A percentile compares a stretch with the other conserved stretches of the same genome.
phyloP scores from a whole-genome alignment of 805 yeast species.

The Pichia phayaonensis region DNA sequence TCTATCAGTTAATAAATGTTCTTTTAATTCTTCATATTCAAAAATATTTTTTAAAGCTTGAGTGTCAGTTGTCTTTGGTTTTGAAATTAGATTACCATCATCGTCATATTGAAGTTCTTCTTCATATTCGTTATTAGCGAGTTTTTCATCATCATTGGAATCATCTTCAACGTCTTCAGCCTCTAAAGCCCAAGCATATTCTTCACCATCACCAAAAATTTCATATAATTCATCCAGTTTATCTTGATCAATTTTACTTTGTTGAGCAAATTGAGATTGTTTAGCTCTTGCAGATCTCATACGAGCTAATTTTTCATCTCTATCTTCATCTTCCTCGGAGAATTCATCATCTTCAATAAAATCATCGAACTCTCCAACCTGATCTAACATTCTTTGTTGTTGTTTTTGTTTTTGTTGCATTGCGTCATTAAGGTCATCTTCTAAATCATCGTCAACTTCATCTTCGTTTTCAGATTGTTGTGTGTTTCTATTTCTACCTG shows the following conservation, averaged over 20 bases:
- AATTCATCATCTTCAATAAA: constrained; percentile 96
- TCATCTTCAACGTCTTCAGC: constrained; percentile 66
- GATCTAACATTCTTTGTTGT: constrained; percentile 9
- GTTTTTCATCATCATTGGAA: constrained; percentile 48
- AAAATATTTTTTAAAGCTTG: constrained; percentile 79
- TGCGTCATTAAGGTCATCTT: constrained; percentile 26
- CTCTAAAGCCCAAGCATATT: constrained; percentile 96
- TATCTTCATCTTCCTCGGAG: constrained; percentile 78
- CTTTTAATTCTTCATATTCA: constrained; percentile 88
- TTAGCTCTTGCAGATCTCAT: constrained; percentile 28
- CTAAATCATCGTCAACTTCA: constrained; percentile 27
- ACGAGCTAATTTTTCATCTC: constrained; percentile 34
- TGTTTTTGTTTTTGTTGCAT: constrained; percentile 19
- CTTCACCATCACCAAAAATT: constrained; percentile 94
- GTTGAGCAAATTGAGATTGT: constrained; percentile 24
- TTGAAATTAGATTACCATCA: constrained; percentile 25
- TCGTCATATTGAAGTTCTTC: constrained; percentile 33
- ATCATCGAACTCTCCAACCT: constrained; percentile 71
- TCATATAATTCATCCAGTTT: constrained; percentile 89
- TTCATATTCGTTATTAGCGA: constrained; percentile 31
- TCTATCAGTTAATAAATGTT: constrained; percentile 82
- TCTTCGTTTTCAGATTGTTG: constrained; percentile 29
- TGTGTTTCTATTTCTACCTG: constrained; percentile 14
- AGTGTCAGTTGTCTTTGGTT: constrained; percentile 29
- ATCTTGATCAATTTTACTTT: constrained; percentile 68